Base-by-base conservation (phyloP, 805 yeast species). In the Candida easanensis region DNA sequence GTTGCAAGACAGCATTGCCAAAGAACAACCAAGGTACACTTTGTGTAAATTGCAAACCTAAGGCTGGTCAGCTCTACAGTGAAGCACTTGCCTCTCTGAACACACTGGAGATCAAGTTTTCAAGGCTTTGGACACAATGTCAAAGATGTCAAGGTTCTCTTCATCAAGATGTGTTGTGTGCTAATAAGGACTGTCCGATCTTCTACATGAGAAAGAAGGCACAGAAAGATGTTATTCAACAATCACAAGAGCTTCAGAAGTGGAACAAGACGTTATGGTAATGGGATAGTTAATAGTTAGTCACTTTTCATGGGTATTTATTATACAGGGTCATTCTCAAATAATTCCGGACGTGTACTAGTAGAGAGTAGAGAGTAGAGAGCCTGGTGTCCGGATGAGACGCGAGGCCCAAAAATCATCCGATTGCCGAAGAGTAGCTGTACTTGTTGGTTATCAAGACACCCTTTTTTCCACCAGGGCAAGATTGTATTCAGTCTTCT, bases 131-230 rank as follows among this genome's bases (percentile, higher is more conserved):
- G 99, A 91, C 98, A 0, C 96, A 93, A 61, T 95, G 99, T 62
- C 99, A 93, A 67, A 71, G 97, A 46, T 93, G 99, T 64, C 97
- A 95, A 56, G 98, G 98, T 0, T 86, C 93, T 20, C 68, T 95
- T 42, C 97, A 93, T 57, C 97, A 89, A 64, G 98, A 93, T 54
- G 98, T 93, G 4, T 70, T 91, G 19, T 93, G 99, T 63, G 82
- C 96, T 0, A 88, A 91, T 53, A 89, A 90, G 53, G 98, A 93
- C 64, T 93, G 99, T 68, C 97, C 97, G 2, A 93, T 93, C 28
- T 93, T 93, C 58, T 93, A 93, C 63, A 93, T 93, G 99, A 75
- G 99, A 58, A 90, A 68, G 33, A 70, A 70, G 46, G 70, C 69
- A 15, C 70, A 61, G 46, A 70, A 70, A 36, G 73, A 67, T 45